Evolutionary conservation across 2,329 filamentous ascomycete species (phyloP).

Genomic region (Colletotrichum cuscutae): DNA sequence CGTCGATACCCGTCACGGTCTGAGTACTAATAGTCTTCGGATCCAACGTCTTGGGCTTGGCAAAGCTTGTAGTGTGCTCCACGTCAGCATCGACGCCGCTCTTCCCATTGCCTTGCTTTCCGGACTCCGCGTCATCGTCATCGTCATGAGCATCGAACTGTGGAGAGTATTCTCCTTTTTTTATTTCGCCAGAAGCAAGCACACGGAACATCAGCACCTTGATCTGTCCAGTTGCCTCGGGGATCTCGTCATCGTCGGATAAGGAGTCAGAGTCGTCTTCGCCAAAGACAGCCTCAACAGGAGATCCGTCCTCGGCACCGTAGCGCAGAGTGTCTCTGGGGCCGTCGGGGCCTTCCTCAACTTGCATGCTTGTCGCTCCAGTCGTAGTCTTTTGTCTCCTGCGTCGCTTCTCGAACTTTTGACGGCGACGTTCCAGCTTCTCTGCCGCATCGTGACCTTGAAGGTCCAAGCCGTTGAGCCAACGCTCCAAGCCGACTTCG

Average conservation of each 20-base stretch:
- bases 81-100: conserved; percentile 80
- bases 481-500: conserved; percentile 94
- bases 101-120: conserved; percentile 62
- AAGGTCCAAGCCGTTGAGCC: conserved; percentile 96
- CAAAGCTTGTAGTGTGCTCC: conserved; percentile 97
- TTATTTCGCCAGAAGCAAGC: conserved; percentile 94
- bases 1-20: conserved; percentile 98
- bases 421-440: conserved; percentile 87
- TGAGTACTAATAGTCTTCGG: conserved; percentile 98
- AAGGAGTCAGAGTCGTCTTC: conserved; percentile 81
- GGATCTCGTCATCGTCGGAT: conserved; percentile 84
- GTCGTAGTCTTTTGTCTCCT: conserved; percentile 67
- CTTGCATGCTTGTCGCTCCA: conserved; percentile 50
- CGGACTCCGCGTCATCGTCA: conserved; percentile 74
- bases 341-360: conserved; percentile 55
- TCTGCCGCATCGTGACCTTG: conserved; percentile 91
- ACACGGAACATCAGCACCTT: conserved; percentile 98
- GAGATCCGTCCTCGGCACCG: conserved; percentile 78
- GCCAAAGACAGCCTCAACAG: conserved; percentile 74
- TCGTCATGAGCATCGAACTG: conserved; percentile 98
- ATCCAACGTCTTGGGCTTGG: conserved; percentile 94
- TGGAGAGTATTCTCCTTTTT: conserved; percentile 96
- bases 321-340: conserved; percentile 77
- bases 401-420: conserved; percentile 78
- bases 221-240: conserved; percentile 96